Percentiles rank a stretch among this genome's conserved stretches.
Conservation (phyloP, 1,284 basidiomycete genomes). For the Phellinidium pouzarii region DNA sequence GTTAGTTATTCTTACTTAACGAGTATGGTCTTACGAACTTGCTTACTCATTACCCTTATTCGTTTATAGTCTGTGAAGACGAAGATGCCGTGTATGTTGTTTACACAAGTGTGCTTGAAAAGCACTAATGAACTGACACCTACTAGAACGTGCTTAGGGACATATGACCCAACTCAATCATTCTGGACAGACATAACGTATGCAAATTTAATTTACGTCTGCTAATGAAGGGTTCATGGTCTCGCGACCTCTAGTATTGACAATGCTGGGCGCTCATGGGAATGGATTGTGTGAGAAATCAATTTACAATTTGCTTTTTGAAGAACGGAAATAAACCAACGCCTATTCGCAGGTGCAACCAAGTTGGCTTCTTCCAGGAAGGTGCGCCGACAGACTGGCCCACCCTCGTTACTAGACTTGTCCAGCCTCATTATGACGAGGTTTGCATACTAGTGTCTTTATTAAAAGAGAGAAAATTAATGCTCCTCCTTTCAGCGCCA, state of each 20-base stretch:
- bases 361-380: slow-evolving; percentile 60
- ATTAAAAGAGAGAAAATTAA: background rate
- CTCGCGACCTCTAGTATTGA: slow-evolving; percentile 29
- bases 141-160: slow-evolving; percentile 48
- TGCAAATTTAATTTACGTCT: background rate
- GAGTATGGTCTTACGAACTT: no score
- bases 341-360: slow-evolving; percentile 45
- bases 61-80: slow-evolving; percentile 37
- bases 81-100: slow-evolving; percentile 35
- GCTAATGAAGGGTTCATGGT: background rate
- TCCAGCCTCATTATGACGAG: slow-evolving; percentile 53
- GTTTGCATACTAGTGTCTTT: slow-evolving; percentile 29
- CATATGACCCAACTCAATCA: slow-evolving; percentile 41
- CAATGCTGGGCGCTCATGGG: slow-evolving; percentile 49
- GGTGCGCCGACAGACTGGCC: slow-evolving; percentile 48
- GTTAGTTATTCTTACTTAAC: slow-evolving; percentile 30
- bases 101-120: background rate
- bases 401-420: slow-evolving; percentile 50
- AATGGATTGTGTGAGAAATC: slow-evolving; percentile 47
- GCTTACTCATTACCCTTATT: slow-evolving; percentile 1
- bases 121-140: background rate
- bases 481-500: slow-evolving; percentile 38
- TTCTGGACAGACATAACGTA: slow-evolving; percentile 44
- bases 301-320: background rate
- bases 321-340: background rate